A percentile compares a stretch with the other conserved stretches of the same genome.
phyloP scores from a whole-genome alignment of 1,284 basidiomycete species.

The Schizophyllum commune region DNA sequence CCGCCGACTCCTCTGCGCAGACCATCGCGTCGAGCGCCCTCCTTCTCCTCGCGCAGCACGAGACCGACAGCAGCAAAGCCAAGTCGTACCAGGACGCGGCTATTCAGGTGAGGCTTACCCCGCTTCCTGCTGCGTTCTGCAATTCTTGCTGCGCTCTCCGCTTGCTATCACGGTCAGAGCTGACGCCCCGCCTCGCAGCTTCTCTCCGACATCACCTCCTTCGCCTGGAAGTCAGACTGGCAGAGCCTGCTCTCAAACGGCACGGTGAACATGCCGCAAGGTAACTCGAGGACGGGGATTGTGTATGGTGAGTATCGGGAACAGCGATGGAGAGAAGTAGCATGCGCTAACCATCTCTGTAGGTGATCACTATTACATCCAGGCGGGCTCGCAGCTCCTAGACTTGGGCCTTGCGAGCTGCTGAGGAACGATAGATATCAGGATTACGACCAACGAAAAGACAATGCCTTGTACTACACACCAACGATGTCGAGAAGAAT shows the following conservation, averaged over 20 bases:
- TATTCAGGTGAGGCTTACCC: conserved; percentile 32
- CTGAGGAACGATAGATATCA: too few species aligned
- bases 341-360: conserved; percentile 1
- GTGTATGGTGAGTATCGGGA: conserved; percentile 42
- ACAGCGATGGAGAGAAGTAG: too few species aligned
- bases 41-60: conserved; percentile 48
- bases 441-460: too few species aligned
- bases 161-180: too few species aligned
- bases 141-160: too few species aligned
- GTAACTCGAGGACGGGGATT: conserved; percentile 54
- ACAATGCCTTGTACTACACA: too few species aligned
- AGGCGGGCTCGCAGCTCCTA: not conserved
- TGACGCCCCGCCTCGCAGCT: conserved; percentile 26
- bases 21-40: conserved; percentile 52
- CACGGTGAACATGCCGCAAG: conserved; percentile 50
- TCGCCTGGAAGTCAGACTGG: conserved; percentile 53
- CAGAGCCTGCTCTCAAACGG: conserved; percentile 60
- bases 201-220: conserved; percentile 37
- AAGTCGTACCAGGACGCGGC: conserved; percentile 43
- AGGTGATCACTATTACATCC: conserved; percentile 4
- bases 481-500: too few species aligned
- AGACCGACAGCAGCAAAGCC: conserved; percentile 28
- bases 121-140: too few species aligned
- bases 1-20: conserved; percentile 62
- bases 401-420: not conserved